Conservation (phyloP, 805 yeast genomes). For the Wickerhamiella nectarea region DNA sequence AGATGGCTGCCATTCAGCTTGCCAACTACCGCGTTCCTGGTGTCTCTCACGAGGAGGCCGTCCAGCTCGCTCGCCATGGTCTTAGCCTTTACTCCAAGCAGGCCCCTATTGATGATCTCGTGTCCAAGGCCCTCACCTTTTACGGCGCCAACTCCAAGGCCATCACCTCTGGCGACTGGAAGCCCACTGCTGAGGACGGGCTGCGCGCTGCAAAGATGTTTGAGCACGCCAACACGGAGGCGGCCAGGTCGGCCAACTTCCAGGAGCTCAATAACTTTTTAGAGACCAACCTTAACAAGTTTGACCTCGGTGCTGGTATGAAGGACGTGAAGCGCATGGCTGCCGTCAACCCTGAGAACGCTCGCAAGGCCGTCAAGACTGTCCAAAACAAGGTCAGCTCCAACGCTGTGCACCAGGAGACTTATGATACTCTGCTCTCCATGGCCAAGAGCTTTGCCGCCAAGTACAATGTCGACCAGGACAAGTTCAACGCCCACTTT, state of each 20-base stretch:
- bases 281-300: not conserved
- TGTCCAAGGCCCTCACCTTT: constrained; percentile 1
- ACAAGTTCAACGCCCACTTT: not conserved
- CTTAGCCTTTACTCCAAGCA: constrained; percentile 4
- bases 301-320: constrained; percentile 8
- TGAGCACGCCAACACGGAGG: constrained; percentile 3
- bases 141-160: constrained; percentile 1
- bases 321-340: constrained; percentile 2
- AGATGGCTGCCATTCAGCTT: constrained; percentile 4
- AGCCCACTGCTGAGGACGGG: constrained; percentile 1
- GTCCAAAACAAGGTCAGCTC: not conserved
- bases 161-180: not conserved
- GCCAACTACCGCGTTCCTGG: constrained; percentile 7
- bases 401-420: constrained; percentile 3
- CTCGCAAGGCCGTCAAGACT: constrained; percentile 1
- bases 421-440: not conserved
- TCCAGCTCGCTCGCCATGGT: constrained; percentile 5
- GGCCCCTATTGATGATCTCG: constrained; percentile 6
- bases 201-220: constrained; percentile 2
- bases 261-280: not conserved
- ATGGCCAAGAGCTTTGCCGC: constrained; percentile 6
- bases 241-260: not conserved
- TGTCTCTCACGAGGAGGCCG: constrained; percentile 3
- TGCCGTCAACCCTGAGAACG: constrained; percentile 1
- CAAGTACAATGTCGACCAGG: not conserved